phyloP scores from a whole-genome alignment of 805 yeast species.

The Yueomyces sinensis region DNA sequence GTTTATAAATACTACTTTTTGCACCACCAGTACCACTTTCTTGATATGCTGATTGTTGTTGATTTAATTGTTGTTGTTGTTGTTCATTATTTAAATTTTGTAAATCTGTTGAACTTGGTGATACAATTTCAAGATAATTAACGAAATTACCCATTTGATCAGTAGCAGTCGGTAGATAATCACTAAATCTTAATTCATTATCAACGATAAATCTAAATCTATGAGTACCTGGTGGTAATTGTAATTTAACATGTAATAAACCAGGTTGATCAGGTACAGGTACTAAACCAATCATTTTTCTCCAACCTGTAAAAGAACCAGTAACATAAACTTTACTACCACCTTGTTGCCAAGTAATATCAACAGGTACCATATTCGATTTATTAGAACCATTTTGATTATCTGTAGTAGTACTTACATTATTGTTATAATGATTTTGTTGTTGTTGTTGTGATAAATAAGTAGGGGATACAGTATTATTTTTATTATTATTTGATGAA shows the following conservation, averaged over 20 bases:
- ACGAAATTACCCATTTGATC: conserved; percentile 95
- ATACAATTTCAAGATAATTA: conserved; percentile 71
- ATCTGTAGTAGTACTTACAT: conserved; percentile 1
- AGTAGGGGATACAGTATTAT: neutral
- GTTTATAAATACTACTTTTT: neutral
- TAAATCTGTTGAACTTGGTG: conserved; percentile 17
- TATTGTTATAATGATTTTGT: conserved; percentile 1
- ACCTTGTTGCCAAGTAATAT: conserved; percentile 90
- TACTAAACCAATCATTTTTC: conserved; percentile 86
- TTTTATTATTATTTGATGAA: conserved; percentile 5
- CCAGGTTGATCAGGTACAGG: conserved; percentile 25
- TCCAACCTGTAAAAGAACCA: conserved; percentile 96
- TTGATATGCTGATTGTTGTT: neutral
- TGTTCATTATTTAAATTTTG: neutral
- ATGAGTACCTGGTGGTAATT: conserved; percentile 83
- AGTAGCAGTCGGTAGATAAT: conserved; percentile 88
- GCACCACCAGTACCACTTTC: no score
- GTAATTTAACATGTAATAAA: conserved; percentile 50
- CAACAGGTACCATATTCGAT: conserved; percentile 33
- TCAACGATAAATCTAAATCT: conserved; percentile 89
- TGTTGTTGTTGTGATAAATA: conserved; percentile 1
- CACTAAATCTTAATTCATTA: conserved; percentile 80
- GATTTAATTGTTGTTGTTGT: neutral
- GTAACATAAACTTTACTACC: conserved; percentile 91
- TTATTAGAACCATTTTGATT: neutral